phyloP scores from a whole-genome alignment of 2,329 filamentous ascomycete species.

The Neurospora crassa region DNA sequence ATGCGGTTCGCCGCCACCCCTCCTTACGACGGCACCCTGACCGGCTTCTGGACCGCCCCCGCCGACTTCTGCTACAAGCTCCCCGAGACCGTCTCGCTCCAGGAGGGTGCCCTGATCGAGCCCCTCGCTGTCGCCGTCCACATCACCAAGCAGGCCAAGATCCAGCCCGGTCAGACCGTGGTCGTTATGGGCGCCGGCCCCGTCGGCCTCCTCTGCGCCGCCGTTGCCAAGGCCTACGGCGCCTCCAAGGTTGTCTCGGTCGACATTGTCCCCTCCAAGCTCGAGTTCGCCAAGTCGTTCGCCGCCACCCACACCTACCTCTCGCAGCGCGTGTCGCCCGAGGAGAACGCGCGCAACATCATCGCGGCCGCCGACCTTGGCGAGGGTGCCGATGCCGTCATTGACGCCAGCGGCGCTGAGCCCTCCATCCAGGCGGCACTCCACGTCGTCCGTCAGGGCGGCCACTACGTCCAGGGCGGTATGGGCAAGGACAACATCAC shows the following conservation, averaged over 20 bases:
- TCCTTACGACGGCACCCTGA: slow-evolving; percentile 82
- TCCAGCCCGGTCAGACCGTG: slow-evolving; percentile 66
- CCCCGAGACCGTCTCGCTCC: slow-evolving; percentile 63
- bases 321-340: slow-evolving; percentile 50
- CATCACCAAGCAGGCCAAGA: slow-evolving; percentile 63
- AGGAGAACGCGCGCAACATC: slow-evolving; percentile 66
- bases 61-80: slow-evolving; percentile 92
- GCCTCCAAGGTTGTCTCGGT: slow-evolving; percentile 76
- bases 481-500: slow-evolving; percentile 84
- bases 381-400: slow-evolving; percentile 63
- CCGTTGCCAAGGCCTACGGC: slow-evolving; percentile 78
- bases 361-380: slow-evolving; percentile 53
- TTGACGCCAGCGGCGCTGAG: slow-evolving; percentile 73
- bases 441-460: slow-evolving; percentile 60
- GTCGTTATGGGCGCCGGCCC: slow-evolving; percentile 83
- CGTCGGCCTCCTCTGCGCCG: slow-evolving; percentile 78
- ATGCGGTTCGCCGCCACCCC: slow-evolving; percentile 93
- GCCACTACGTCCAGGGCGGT: slow-evolving; percentile 74
- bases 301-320: slow-evolving; percentile 63
- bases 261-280: slow-evolving; percentile 71
- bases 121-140: slow-evolving; percentile 81
- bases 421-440: slow-evolving; percentile 67
- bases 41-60: slow-evolving; percentile 75
- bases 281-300: slow-evolving; percentile 69
- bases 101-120: slow-evolving; percentile 87